Base-by-base conservation (phyloP, 164 flowering plant species). In the Magnolia sinica region DNA sequence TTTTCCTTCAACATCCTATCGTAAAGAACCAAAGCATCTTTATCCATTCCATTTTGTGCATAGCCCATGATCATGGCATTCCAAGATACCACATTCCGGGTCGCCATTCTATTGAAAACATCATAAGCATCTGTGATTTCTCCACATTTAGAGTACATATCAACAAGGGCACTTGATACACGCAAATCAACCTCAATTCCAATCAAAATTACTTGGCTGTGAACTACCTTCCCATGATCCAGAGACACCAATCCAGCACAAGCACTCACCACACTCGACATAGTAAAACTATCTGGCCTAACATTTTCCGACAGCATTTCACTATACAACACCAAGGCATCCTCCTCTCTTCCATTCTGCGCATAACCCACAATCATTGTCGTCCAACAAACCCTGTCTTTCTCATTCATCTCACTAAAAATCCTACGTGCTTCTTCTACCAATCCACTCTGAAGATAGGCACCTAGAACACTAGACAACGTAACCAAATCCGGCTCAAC, bases 81-180 rank as follows among this genome's bases (percentile, higher is more conserved):
- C 87, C 87, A 85, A 63, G 84, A 74, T 7, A 85, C 73, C 64
- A 83, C 85, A 82, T 85, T 84, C 64, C 81, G 78, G 66, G 59
- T 11, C 22, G 77, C 76, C 88, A 87, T 86, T 50, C 52, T 72
- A 16, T 75, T 66, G 73, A 91, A 91, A 52, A 88, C 75, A 45
- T 24, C 8, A 77, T 76, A 76, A 55, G 91, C 90, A 75, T 84
- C 86, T 0, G 18, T 23, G 72, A 79, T 79, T 50, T 82, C 80
- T 65, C 92, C 92, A 78, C 92, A 86, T 84, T 88, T 88, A 37
- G 90, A 81, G 77, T 91, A 91, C 95, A 91, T 89, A 79, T 86
- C 86, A 50, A 91, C 77, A 7, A 89, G 87, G 19, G 91, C 82
- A 79, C 84, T 89, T 37, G 86, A 81, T 13, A 89, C 90, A 45